Base-by-base conservation (phyloP, 257 asterid genomes). In the Jacaranda copaia region DNA sequence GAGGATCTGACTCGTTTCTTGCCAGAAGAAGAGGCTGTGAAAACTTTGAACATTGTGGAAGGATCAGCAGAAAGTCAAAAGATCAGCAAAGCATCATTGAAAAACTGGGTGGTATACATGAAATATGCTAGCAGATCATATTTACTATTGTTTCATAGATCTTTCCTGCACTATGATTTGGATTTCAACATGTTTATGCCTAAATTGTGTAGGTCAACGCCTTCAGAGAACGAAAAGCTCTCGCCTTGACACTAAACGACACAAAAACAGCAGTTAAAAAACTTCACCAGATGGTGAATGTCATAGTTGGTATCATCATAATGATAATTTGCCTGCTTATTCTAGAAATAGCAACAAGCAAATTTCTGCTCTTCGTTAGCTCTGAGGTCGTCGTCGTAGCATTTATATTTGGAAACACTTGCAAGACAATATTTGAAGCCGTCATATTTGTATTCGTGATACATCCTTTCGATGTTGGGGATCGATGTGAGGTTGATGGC, bases 391-490 rank as follows among this genome's bases (percentile, higher is more conserved):
- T 90, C 32, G 88, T 90, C 2, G 88, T 83, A 25, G 87, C 88
- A 25, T 90, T 90, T 65, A 71, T 90, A 6, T 90, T 90, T 55
- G 96, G 96, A 18, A 87, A 88, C 80, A 82, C 88, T 4, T 89
- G 87, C 85, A 90, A 88, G 87, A 82, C 83, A 35, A 52, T 81
- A 19, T 90, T 90, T 52, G 96, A 88, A 64, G 86, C 91, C 14
- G 74, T 89, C 83, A 79, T 89, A 8, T 88, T 89, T 78, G 74
- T 89, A 60, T 89, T 89, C 63, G 87, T 89, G 43, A 83, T 88
- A 81, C 95, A 89, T 61, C 94, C 94, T 0, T 87, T 77, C 45
- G 94, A 89, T 66, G 94, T 88, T 8, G 92, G 95, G 4, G 96
- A 90, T 36, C 85, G 90, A 25, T 86, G 91, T 73, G 96, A 88